Evolutionary conservation across 2,329 filamentous ascomycete genomes (phyloP).

Genomic region (Sporothrix brasiliensis): DNA sequence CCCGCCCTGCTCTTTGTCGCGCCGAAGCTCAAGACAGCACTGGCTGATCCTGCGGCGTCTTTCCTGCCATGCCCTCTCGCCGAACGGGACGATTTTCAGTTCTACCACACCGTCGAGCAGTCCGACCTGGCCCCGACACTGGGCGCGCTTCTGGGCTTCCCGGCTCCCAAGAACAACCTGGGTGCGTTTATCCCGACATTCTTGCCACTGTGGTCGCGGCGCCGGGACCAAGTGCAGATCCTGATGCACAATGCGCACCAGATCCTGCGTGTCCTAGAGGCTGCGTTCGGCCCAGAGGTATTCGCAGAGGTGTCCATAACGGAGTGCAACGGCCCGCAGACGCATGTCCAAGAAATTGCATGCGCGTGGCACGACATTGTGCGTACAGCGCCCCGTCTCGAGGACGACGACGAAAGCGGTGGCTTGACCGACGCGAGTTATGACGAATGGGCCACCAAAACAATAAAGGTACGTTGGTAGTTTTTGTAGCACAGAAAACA

Average conservation of each 20-base stretch:
- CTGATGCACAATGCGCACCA: constrained; percentile 79
- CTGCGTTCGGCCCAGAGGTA: constrained; percentile 63
- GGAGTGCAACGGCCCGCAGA: constrained; percentile 45
- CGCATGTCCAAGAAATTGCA: constrained; percentile 60
- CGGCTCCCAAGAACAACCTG: constrained; percentile 85
- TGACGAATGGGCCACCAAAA: constrained; percentile 38
- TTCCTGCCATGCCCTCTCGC: constrained; percentile 42
- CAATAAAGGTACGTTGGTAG: constrained; percentile 45
- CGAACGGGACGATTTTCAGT: constrained; percentile 72
- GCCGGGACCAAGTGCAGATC: constrained; percentile 66
- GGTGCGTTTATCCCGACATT: constrained; percentile 83
- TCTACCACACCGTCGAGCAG: constrained; percentile 85
- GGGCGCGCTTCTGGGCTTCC: constrained; percentile 82
- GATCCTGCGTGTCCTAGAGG: constrained; percentile 74
- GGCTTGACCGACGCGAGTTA: constrained; percentile 26
- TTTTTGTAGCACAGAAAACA: not conserved
- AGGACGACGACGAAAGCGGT: constrained; percentile 32
- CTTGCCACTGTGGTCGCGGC: constrained; percentile 71
- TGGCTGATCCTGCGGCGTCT: constrained; percentile 22
- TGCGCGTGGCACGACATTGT: constrained; percentile 66
- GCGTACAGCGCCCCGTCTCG: constrained; percentile 28
- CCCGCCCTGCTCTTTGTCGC: constrained; percentile 90
- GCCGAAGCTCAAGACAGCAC: constrained; percentile 64
- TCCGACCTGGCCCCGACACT: constrained; percentile 91
- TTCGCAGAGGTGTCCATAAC: constrained; percentile 41